A percentile compares a stretch with the other conserved stretches of the same genome.
Conservation (phyloP, 140 eudicot genomes). For the Bidens hawaiensis region DNA sequence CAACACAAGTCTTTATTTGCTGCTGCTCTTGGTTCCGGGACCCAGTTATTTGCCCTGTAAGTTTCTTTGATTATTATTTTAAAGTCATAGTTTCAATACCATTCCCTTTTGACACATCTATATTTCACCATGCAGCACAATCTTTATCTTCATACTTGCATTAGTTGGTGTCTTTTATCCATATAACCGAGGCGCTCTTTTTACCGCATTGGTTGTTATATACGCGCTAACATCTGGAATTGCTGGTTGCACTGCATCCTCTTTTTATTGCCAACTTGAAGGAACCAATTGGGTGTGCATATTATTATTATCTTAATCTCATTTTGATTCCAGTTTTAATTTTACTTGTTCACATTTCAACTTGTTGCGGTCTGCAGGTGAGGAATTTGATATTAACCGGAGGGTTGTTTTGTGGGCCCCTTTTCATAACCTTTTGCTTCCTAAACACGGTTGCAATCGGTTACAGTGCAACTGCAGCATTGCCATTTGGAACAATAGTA, state of each 20-base stretch:
- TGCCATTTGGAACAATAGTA: slow-evolving; percentile 41
- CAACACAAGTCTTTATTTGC: slow-evolving; percentile 46
- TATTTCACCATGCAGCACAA: slow-evolving; percentile 22
- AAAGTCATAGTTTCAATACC: neutral
- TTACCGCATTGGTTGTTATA: slow-evolving; percentile 40
- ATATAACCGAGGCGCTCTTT: slow-evolving; percentile 40
- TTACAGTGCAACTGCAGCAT: slow-evolving; percentile 37
- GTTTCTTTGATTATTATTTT: neutral
- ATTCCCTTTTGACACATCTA: neutral
- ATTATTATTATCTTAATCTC: neutral
- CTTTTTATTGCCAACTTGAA: slow-evolving; percentile 40
- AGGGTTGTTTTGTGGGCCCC: slow-evolving; percentile 39
- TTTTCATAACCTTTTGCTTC: slow-evolving; percentile 38
- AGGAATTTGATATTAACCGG: slow-evolving; percentile 36
- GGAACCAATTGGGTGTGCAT: slow-evolving; percentile 40
- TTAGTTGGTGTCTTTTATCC: slow-evolving; percentile 40
- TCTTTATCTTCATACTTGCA: slow-evolving; percentile 38
- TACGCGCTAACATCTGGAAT: slow-evolving; percentile 39
- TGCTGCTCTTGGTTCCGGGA: slow-evolving; percentile 46
- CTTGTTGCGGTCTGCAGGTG: slow-evolving; percentile 20
- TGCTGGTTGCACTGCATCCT: slow-evolving; percentile 37
- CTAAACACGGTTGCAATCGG: slow-evolving; percentile 34
- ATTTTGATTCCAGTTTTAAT: neutral
- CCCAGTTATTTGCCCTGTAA: slow-evolving; percentile 49
- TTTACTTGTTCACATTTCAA: neutral